phyloP scores from a whole-genome alignment of 2,329 filamentous ascomycete species.

The Paracoccidioides brasiliensis region DNA sequence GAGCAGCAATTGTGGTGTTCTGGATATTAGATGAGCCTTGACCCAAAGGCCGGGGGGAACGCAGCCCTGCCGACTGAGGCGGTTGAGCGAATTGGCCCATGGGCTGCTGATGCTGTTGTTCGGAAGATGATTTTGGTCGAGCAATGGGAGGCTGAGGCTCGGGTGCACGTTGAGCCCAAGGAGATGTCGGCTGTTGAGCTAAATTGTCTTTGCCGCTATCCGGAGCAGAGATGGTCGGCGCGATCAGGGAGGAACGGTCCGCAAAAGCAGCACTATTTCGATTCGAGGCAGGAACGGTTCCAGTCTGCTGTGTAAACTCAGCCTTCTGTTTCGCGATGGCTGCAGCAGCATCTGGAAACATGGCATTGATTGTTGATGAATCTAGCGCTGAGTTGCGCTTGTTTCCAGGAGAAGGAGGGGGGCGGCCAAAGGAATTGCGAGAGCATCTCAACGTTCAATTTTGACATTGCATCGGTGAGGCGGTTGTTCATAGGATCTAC shows the following conservation, averaged over 20 bases:
- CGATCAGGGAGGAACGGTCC: conserved; percentile 58
- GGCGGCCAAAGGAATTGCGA: conserved; percentile 73
- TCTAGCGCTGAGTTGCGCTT: conserved; percentile 96
- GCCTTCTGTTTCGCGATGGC: conserved; percentile 98
- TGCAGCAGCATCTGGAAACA: conserved; percentile 96
- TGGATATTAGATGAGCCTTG: conserved; percentile 60
- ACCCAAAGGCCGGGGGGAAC: conserved; percentile 60
- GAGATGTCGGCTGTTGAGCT: conserved; percentile 58
- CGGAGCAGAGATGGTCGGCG: conserved; percentile 60
- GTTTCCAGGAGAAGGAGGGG: conserved; percentile 59
- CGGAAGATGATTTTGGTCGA: conserved; percentile 65
- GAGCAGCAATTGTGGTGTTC: conserved; percentile 64
- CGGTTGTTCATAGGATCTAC: conserved; percentile 94
- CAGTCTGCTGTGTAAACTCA: conserved; percentile 91
- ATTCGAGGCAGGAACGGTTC: conserved; percentile 78
- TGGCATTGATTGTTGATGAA: conserved; percentile 84
- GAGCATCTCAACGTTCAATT: conserved; percentile 77
- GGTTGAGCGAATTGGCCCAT: conserved; percentile 96
- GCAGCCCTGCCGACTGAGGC: conserved; percentile 58
- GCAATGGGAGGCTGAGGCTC: conserved; percentile 42
- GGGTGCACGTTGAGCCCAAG: conserved; percentile 53
- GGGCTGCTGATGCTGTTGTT: conserved; percentile 53
- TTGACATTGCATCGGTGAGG: conserved; percentile 91
- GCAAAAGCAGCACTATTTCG: conserved; percentile 78
- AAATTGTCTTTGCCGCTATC: conserved; percentile 48